Conservation (phyloP, 176 grass and related monocot genomes). For the Musa schizocarpa region DNA sequence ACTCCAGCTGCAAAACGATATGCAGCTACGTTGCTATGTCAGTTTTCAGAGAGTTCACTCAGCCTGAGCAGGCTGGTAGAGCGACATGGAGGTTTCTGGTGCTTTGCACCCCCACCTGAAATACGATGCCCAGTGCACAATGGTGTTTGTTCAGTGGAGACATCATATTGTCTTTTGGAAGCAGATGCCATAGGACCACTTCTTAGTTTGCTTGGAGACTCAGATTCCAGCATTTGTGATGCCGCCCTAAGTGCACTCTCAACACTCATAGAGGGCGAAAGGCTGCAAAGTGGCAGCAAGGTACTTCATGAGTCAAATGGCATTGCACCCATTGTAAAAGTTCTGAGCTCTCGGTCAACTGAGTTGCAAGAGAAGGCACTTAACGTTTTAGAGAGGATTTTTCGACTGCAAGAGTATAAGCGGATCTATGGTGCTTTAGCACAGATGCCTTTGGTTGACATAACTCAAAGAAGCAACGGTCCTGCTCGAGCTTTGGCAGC, state of each 20-base stretch:
- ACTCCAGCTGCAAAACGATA: not conserved
- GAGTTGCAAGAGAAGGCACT: conserved; percentile 3
- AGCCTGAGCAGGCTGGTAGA: not conserved
- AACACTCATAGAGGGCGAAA: not conserved
- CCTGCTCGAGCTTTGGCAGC: not conserved
- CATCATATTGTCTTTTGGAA: conserved; percentile 8
- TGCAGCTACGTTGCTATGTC: not conserved
- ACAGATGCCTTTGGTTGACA: conserved; percentile 7
- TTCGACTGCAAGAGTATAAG: conserved; percentile 1
- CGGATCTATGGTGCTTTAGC: not conserved
- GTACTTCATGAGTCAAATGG: not conserved
- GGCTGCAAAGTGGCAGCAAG: not conserved
- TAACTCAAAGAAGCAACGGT: conserved; percentile 2
- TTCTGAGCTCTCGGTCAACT: not conserved
- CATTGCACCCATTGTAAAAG: not conserved
- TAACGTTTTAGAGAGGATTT: conserved; percentile 4
- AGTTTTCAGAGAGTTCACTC: conserved; percentile 1
- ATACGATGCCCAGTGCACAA: conserved; percentile 2
- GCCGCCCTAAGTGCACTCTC: conserved; percentile 4
- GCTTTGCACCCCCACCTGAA: conserved; percentile 7
- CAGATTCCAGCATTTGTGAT: not conserved
- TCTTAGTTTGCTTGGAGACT: not conserved
- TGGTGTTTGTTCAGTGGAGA: not conserved
- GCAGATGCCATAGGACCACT: conserved; percentile 3
- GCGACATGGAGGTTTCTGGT: not conserved